Percentiles rank a stretch among this genome's conserved stretches.
phyloP scores from a whole-genome alignment of 2,329 filamentous ascomycete species.

The Cladophialophora bantiana region DNA sequence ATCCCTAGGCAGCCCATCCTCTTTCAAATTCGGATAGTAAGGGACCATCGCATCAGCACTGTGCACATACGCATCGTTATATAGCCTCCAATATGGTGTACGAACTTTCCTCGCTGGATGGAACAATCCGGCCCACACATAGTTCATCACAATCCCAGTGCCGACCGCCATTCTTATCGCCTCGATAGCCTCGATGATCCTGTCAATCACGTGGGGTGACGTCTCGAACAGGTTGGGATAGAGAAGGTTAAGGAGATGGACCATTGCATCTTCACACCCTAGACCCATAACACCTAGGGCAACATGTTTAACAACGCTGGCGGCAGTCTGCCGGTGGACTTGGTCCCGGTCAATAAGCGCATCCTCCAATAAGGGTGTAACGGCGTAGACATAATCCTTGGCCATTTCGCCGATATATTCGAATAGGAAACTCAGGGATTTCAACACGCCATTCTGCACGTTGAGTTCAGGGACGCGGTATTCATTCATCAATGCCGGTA shows the following conservation, averaged over 20 bases:
- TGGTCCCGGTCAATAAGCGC: conserved; percentile 97
- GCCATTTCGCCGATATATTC: conserved; percentile 99
- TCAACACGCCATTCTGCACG: conserved; percentile 97
- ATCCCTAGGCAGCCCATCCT: conserved; percentile 77
- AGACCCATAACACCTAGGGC: conserved; percentile 96
- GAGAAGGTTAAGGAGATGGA: conserved; percentile 93
- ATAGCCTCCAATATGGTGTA: conserved; percentile 92
- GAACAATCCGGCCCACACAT: conserved; percentile 96
- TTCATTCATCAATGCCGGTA: conserved; percentile 99
- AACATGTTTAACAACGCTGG: conserved; percentile 96
- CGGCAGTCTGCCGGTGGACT: conserved; percentile 95
- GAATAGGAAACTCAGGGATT: conserved; percentile 94
- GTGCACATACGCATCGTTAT: conserved; percentile 97
- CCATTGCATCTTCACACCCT: conserved; percentile 97
- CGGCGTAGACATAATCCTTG: conserved; percentile 98
- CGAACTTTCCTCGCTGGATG: conserved; percentile 95
- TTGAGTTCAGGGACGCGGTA: conserved; percentile 98
- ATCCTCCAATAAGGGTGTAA: conserved; percentile 93
- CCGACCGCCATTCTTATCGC: conserved; percentile 93
- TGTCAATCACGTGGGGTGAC: conserved; percentile 96
- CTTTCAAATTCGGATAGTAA: conserved; percentile 87
- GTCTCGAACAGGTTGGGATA: conserved; percentile 99
- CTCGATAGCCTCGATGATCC: conserved; percentile 96
- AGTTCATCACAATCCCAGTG: conserved; percentile 92
- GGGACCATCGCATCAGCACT: conserved; percentile 93